A percentile compares a stretch with the other conserved stretches of the same genome.
Evolutionary conservation across 2,329 filamentous ascomycete species (phyloP).

Genomic region (Aspergillus pseudoglaucus): DNA sequence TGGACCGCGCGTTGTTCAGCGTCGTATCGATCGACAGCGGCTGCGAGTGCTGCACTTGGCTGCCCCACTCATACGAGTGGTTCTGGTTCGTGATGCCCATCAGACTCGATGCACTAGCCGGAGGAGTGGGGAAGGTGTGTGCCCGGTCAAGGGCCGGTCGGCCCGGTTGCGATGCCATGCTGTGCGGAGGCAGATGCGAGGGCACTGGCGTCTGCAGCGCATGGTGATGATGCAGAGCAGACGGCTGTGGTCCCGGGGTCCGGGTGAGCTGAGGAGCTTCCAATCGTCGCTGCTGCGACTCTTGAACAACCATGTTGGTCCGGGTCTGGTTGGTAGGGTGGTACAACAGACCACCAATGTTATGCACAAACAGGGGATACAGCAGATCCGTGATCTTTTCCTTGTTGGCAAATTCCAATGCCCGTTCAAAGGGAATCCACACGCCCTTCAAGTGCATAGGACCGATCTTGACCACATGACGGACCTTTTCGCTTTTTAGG

Average conservation of each 20-base stretch:
- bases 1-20: slow-evolving; percentile 71
- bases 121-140: slow-evolving; percentile 89
- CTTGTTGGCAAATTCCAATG: slow-evolving; percentile 98
- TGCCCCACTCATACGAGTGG: slow-evolving; percentile 71
- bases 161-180: slow-evolving; percentile 55
- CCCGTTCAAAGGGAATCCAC: slow-evolving; percentile 96
- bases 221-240: slow-evolving; percentile 54
- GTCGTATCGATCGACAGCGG: slow-evolving; percentile 75
- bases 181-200: slow-evolving; percentile 53
- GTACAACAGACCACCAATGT: slow-evolving; percentile 88
- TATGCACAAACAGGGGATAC: slow-evolving; percentile 95
- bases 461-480: slow-evolving; percentile 96
- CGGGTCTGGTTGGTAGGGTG: slow-evolving; percentile 77
- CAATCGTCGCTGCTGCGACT: slow-evolving; percentile 67
- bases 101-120: slow-evolving; percentile 84
- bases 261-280: slow-evolving; percentile 44
- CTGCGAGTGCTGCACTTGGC: slow-evolving; percentile 57
- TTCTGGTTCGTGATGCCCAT: slow-evolving; percentile 69
- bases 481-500: slow-evolving; percentile 92
- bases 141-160: slow-evolving; percentile 76
- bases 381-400: slow-evolving; percentile 96
- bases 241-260: slow-evolving; percentile 62
- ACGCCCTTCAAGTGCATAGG: slow-evolving; percentile 99
- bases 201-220: slow-evolving; percentile 59
- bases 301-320: slow-evolving; percentile 80